A percentile compares a stretch with the other conserved stretches of the same genome.
phyloP scores from a whole-genome alignment of 139 green algal genomes.

The Dunaliella primolecta region DNA sequence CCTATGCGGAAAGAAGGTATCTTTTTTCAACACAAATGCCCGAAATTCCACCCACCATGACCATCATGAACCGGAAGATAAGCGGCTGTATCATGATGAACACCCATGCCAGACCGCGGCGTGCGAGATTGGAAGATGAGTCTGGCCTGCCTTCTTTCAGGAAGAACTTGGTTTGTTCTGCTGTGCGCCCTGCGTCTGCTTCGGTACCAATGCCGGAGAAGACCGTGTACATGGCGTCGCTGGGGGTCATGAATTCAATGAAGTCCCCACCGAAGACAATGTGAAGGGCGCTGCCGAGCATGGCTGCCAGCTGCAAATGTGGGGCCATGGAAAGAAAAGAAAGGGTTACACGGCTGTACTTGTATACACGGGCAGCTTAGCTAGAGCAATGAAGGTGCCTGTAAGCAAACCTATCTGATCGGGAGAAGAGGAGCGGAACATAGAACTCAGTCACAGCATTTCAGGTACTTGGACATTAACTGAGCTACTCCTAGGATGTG shows the following conservation, averaged over 20 bases:
- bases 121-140: not conserved
- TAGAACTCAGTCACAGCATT: too few relatives aligned
- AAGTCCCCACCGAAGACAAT: not conserved
- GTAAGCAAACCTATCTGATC: too few relatives aligned
- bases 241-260: not conserved
- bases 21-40: too few relatives aligned
- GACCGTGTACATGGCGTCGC: not conserved
- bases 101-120: not conserved
- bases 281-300: not conserved
- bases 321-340: too few relatives aligned
- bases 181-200: not conserved
- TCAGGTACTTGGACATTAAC: too few relatives aligned
- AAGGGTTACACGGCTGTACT: too few relatives aligned
- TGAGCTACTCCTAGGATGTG: too few relatives aligned
- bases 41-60: not conserved
- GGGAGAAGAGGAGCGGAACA: too few relatives aligned
- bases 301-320: not conserved
- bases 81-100: not conserved
- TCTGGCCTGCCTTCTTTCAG: not conserved
- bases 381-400: too few relatives aligned
- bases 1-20: too few relatives aligned
- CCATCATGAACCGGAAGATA: not conserved
- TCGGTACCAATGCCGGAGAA: not conserved
- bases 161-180: not conserved
- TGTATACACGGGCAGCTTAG: too few relatives aligned